These are phyloP conservation scores for Neurospora sp. DNA, from an alignment of 495 filamentous ascomycete genomes.

Conservation along the genomic window DNA sequence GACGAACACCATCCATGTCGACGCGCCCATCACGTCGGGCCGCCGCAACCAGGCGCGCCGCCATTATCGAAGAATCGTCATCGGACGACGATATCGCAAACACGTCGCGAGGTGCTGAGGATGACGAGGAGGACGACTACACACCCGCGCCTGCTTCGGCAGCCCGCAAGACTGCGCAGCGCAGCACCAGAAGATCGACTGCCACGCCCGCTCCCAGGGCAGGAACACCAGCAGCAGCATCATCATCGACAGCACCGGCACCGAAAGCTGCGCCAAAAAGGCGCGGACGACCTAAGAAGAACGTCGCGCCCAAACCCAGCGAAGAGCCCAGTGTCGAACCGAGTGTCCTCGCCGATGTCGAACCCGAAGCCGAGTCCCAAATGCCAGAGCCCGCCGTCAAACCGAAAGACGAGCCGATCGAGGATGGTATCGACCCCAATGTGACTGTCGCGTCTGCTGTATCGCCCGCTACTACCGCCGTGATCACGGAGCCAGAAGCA, in stretches of 20 bases:
- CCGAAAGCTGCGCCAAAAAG: conserved; percentile 27
- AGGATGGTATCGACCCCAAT: conserved; percentile 47
- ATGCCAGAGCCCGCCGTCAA: background rate
- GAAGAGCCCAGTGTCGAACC: conserved; percentile 39
- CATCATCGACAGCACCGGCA: conserved; percentile 12
- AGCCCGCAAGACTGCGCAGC: conserved; percentile 16
- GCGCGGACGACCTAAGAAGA: conserved; percentile 6
- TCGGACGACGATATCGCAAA: conserved; percentile 58
- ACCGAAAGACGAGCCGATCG: background rate
- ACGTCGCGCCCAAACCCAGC: conserved; percentile 15
- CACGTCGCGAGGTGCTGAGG: conserved; percentile 48
- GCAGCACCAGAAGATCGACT: conserved; percentile 44
- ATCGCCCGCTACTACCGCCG: conserved; percentile 28
- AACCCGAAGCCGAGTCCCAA: background rate
- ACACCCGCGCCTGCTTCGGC: conserved; percentile 52
- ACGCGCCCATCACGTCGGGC: conserved; percentile 67
- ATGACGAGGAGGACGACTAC: conserved; percentile 64
- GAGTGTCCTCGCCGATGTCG: background rate
- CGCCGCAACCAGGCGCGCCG: conserved; percentile 51
- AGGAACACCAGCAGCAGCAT: conserved; percentile 1
- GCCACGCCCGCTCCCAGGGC: conserved; percentile 30
- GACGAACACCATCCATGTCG: conserved; percentile 37
- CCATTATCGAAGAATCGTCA: conserved; percentile 55
- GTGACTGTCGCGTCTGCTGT: conserved; percentile 37
- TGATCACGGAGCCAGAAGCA: conserved; percentile 21